Conservation (phyloP, 1,139 yeast genomes). For the Zhuliangozyma parablackwelliae region DNA sequence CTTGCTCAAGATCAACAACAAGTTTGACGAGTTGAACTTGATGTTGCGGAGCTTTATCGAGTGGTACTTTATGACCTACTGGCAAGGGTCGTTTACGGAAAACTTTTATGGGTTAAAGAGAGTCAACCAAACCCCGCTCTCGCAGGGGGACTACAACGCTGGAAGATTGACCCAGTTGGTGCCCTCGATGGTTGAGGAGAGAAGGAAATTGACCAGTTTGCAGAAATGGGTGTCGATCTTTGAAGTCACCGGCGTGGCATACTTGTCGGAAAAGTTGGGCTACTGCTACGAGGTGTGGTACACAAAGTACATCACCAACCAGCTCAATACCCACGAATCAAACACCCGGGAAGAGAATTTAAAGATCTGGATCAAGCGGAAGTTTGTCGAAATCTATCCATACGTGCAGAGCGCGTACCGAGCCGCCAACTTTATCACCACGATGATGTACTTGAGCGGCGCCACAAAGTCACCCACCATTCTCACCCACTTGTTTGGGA, state of each 20-base stretch:
- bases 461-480: slow-evolving; percentile 60
- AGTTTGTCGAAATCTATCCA: slow-evolving; percentile 63
- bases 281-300: slow-evolving; percentile 59
- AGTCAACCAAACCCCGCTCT: slow-evolving; percentile 40
- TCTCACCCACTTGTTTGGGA: slow-evolving; percentile 56
- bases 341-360: slow-evolving; percentile 25
- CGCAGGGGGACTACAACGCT: slow-evolving; percentile 24
- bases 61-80: slow-evolving; percentile 61
- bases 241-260: slow-evolving; percentile 65
- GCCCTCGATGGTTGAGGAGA: slow-evolving; percentile 50
- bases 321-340: slow-evolving; percentile 30
- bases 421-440: slow-evolving; percentile 53
- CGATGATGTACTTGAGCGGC: slow-evolving; percentile 67
- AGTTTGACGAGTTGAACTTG: slow-evolving; percentile 73
- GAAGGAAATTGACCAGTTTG: slow-evolving; percentile 47
- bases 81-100: slow-evolving; percentile 89
- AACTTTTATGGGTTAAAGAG: slow-evolving; percentile 88
- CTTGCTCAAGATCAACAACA: slow-evolving; percentile 57
- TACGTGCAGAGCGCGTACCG: slow-evolving; percentile 44
- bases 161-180: slow-evolving; percentile 35
- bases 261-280: slow-evolving; percentile 65
- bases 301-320: slow-evolving; percentile 53
- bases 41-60: slow-evolving; percentile 65
- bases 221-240: slow-evolving; percentile 61
- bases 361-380: slow-evolving; percentile 30